These are phyloP conservation scores for Pseudogymnoascus sp. DNA, from an alignment of 2,329 filamentous ascomycete species.

Conservation along the genomic window DNA sequence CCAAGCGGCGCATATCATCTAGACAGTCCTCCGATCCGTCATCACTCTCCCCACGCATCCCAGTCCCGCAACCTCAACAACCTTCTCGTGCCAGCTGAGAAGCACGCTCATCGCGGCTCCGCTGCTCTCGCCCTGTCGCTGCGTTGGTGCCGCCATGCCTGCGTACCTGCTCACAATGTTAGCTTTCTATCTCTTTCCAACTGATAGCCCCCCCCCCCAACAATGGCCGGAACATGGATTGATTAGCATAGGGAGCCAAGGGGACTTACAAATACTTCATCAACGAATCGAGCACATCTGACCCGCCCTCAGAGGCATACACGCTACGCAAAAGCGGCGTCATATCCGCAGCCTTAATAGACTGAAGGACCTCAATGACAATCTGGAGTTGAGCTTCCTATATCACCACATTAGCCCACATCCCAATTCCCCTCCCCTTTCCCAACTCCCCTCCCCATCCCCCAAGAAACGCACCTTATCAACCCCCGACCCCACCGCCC, in stretches of 20 bases:
- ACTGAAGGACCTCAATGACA: constrained; percentile 87
- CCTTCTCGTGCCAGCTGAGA: constrained; percentile 97
- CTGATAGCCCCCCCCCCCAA: too few relatives aligned
- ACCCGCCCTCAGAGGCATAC: constrained; percentile 68
- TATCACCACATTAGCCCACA: background rate
- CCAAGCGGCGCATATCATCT: constrained; percentile 12
- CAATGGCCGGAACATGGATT: too few relatives aligned
- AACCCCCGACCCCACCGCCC: constrained; percentile 62
- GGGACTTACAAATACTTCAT: constrained; percentile 89
- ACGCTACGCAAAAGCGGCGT: constrained; percentile 76
- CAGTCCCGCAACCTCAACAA: constrained; percentile 85
- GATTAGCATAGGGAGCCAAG: background rate
- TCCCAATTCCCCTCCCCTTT: background rate
- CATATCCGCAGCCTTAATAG: constrained; percentile 95
- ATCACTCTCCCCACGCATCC: constrained; percentile 90
- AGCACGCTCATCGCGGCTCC: constrained; percentile 92
- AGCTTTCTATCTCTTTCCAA: background rate
- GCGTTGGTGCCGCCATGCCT: constrained; percentile 22
- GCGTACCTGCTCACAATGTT: background rate
- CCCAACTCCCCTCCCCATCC: too few relatives aligned
- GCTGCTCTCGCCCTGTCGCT: constrained; percentile 51
- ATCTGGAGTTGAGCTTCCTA: constrained; percentile 81
- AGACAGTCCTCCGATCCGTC: constrained; percentile 92
- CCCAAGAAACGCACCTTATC: constrained; percentile 42
- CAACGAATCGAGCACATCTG: constrained; percentile 79